Percentiles rank a stretch among this genome's conserved stretches.
Conservation (phyloP, 2,329 filamentous ascomycete genomes). For the Cladosporium halotolerans region DNA sequence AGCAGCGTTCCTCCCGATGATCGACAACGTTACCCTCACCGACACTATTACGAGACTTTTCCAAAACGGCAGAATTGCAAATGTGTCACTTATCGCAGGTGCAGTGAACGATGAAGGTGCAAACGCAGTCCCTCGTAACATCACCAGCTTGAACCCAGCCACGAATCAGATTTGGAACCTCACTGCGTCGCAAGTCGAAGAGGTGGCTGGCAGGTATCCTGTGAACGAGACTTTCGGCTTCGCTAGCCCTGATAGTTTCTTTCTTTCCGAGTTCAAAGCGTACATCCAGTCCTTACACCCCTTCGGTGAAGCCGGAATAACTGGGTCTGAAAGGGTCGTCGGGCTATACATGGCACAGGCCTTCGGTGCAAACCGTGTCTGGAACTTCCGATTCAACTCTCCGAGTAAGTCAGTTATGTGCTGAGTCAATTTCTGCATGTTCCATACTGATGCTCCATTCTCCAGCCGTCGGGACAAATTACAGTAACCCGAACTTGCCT, state of each 20-base stretch:
- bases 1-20: background rate
- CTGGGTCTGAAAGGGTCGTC: background rate
- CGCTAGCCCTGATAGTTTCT: background rate
- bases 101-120: slow-evolving; percentile 2
- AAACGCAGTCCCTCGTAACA: slow-evolving; percentile 1
- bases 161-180: slow-evolving; percentile 2
- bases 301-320: slow-evolving; percentile 2
- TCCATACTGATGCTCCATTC: background rate
- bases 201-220: background rate
- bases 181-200: background rate
- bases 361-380: background rate
- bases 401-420: background rate
- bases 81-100: slow-evolving; percentile 3
- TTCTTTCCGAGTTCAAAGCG: slow-evolving; percentile 1
- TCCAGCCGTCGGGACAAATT: slow-evolving; percentile 2
- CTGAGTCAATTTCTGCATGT: background rate
- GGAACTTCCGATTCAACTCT: slow-evolving; percentile 8
- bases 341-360: background rate
- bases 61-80: slow-evolving; percentile 3
- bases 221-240: slow-evolving; percentile 4
- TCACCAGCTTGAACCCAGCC: background rate
- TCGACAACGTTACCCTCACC: background rate
- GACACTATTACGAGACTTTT: slow-evolving; percentile 4
- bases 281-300: slow-evolving; percentile 1
- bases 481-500: background rate